phyloP scores from a whole-genome alignment of 805 yeast species.

The Yarrowia porcina region DNA sequence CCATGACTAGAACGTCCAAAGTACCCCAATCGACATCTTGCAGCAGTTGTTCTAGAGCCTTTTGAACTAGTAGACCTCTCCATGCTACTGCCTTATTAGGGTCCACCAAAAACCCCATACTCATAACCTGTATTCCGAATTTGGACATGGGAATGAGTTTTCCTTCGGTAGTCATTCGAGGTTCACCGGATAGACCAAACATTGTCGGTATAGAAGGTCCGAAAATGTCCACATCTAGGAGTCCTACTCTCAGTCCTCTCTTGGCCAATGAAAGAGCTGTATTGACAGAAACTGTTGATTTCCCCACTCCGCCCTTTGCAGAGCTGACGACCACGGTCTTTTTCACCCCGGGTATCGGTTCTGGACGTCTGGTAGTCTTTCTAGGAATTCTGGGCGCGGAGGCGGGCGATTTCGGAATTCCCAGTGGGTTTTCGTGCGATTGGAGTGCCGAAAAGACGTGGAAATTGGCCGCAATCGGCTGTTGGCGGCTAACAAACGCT shows the following conservation, averaged over 20 bases:
- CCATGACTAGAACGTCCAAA: constrained; percentile 68
- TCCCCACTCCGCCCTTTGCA: constrained; percentile 81
- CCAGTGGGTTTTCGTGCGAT: constrained; percentile 53
- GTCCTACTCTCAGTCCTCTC: constrained; percentile 57
- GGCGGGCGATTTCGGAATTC: constrained; percentile 42
- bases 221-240: constrained; percentile 76
- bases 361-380: constrained; percentile 39
- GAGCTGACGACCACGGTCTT: constrained; percentile 65
- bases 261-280: constrained; percentile 59
- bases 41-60: constrained; percentile 77
- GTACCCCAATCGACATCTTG: constrained; percentile 76
- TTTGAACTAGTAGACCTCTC: constrained; percentile 85
- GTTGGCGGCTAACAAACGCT: not conserved
- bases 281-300: constrained; percentile 67
- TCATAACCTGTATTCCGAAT: constrained; percentile 79
- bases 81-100: constrained; percentile 68
- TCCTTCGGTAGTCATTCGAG: constrained; percentile 52
- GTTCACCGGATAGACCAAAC: constrained; percentile 67
- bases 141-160: constrained; percentile 63
- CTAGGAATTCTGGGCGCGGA: constrained; percentile 54
- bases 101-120: constrained; percentile 79
- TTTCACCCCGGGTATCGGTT: constrained; percentile 54
- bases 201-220: constrained; percentile 82
- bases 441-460: not conserved
- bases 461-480: not conserved